Evolutionary conservation across 208 protist genomes (phyloP), one percentile per base, ranked within the genome.

Genomic region (Crithidia thermophila): DNA sequence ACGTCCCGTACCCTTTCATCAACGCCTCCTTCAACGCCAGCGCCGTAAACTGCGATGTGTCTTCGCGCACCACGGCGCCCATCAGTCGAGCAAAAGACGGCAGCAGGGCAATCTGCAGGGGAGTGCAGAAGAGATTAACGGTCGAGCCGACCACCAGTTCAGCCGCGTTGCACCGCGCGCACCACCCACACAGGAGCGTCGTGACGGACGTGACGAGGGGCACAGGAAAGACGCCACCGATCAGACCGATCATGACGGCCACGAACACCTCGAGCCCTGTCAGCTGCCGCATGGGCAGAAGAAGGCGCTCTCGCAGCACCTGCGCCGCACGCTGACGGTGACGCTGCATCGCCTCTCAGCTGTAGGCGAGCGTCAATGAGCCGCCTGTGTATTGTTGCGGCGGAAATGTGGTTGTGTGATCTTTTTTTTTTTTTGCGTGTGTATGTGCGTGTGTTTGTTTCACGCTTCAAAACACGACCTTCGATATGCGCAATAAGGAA

Each of bases 171-270:
- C 72, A 78, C 11, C 27, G 43, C 9, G 79, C 23, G 9, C 46
- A 61, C 5, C 42, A 39, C 10, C 69, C 72, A 7, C 78, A 28
- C 0, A 64, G 0, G 0, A 86, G 18, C 5, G 82, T 84, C 3
- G 67, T 67, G 13, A 84, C 14, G 3, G 79, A 79, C 4, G 79
- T 88, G 14, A 77, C 45, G 14, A 87, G 39, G 1, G 86, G 86
- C 4, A 92, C 45, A 1, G 86, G 82, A 63, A 88, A 92, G 9
- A 89, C 33, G 33, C 86, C 86, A 4, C 78, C 77, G 0, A 83
- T 28, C 6, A 87, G 14, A 37, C 85, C 85, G 25, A 77, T 46
- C 9, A 65, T 43, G 2, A 76, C 30, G n/a, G 77, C 58, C 6
- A 81, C 60, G 4, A 67, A 0, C 11, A 84, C 42, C 40, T 85